Conservation (phyloP, 2,329 filamentous ascomycete genomes). For the Neofusicoccum sp. region DNA sequence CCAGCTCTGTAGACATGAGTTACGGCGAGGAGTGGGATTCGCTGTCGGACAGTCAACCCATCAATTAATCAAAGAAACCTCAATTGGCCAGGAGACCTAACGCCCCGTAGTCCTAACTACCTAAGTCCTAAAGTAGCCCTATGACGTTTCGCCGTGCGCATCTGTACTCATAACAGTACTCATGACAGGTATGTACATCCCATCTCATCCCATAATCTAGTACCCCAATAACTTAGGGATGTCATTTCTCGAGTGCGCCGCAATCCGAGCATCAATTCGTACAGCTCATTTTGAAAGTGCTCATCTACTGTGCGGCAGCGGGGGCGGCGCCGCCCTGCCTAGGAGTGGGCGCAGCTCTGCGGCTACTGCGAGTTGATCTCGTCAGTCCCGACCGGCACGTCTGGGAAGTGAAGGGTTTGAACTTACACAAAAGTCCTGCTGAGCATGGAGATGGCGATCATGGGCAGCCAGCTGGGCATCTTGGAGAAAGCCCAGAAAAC, state of each 20-base stretch:
- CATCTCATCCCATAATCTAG: constrained; percentile 5
- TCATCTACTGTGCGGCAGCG: constrained; percentile 12
- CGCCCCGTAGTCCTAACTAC: constrained; percentile 13
- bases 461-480: constrained; percentile 70
- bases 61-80: too few relatives aligned
- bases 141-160: constrained; percentile 17
- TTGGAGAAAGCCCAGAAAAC: constrained; percentile 60
- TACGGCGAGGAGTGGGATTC: too few relatives aligned
- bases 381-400: neutral
- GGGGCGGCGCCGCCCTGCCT: neutral
- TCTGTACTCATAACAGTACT: constrained; percentile 16
- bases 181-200: constrained; percentile 17
- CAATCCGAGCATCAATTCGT: neutral
- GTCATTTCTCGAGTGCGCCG: neutral
- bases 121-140: constrained; percentile 8
- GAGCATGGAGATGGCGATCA: constrained; percentile 71
- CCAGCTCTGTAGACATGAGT: too few relatives aligned
- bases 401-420: neutral
- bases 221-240: neutral
- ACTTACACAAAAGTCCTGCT: constrained; percentile 76
- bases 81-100: constrained; percentile 12
- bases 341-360: constrained; percentile 1
- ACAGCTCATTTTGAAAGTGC: neutral
- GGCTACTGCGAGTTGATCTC: neutral
- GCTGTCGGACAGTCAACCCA: too few relatives aligned